Evolutionary conservation across 306 rosid genomes (phyloP).

Genomic region (Pyrus betulifolia): DNA sequence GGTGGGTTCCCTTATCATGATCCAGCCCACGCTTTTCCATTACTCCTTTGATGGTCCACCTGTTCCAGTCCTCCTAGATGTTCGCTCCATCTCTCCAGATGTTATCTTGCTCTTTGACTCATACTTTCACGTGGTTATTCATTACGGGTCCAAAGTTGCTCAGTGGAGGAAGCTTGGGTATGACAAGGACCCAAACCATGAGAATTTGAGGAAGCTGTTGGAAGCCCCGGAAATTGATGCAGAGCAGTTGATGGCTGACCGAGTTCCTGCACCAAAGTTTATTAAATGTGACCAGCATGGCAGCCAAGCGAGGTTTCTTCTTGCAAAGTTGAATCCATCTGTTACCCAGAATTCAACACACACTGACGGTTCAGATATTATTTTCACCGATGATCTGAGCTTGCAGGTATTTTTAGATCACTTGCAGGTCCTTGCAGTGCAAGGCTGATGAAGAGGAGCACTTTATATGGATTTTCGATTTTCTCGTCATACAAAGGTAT

Average conservation of each 20-base stretch:
- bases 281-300: slow-evolving; percentile 83
- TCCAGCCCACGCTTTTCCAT: slow-evolving; percentile 79
- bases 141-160: slow-evolving; percentile 70
- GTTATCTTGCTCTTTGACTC: slow-evolving; percentile 82
- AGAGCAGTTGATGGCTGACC: slow-evolving; percentile 52
- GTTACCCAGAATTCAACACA: slow-evolving; percentile 78
- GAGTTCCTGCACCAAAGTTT: slow-evolving; percentile 71
- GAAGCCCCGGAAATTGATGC: slow-evolving; percentile 85
- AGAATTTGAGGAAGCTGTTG: slow-evolving; percentile 69
- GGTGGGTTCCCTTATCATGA: slow-evolving; percentile 79
- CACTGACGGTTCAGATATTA: slow-evolving; percentile 66
- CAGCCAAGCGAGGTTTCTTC: slow-evolving; percentile 91
- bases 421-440: slow-evolving; percentile 80
- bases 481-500: neutral
- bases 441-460: slow-evolving; percentile 39
- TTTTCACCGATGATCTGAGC: slow-evolving; percentile 87
- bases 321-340: slow-evolving; percentile 87
- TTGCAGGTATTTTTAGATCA: slow-evolving; percentile 82
- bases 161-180: slow-evolving; percentile 87
- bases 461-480: slow-evolving; percentile 8
- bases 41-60: slow-evolving; percentile 92
- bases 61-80: slow-evolving; percentile 72
- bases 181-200: slow-evolving; percentile 71
- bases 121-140: slow-evolving; percentile 78
- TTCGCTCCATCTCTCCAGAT: slow-evolving; percentile 71